phyloP scores from a whole-genome alignment of 495 filamentous ascomycete species.

The Xylaria castorea region DNA sequence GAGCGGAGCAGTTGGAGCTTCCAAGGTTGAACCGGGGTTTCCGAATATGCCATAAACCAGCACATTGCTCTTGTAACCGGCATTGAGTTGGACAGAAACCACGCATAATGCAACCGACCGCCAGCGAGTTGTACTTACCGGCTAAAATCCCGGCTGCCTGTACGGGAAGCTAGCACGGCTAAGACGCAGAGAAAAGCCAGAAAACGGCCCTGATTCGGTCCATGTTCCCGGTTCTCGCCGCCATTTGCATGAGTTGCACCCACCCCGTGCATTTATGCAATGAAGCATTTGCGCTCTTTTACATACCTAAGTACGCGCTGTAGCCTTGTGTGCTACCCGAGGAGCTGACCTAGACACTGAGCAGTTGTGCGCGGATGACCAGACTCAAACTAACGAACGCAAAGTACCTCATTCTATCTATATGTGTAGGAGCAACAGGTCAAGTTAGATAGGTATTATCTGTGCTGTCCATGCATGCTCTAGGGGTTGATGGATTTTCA shows the following conservation, averaged over 20 bases:
- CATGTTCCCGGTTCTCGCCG: slow-evolving; percentile 17
- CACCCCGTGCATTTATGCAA: slow-evolving; percentile 14
- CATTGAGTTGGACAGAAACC: not conserved
- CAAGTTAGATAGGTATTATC: not conserved
- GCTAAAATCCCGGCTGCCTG: slow-evolving; percentile 23
- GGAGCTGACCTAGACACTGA: no score
- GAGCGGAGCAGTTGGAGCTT: no score
- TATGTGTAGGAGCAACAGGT: not conserved
- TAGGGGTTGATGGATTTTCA: not conserved
- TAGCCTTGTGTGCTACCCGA: no score
- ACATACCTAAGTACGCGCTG: no score
- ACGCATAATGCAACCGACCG: slow-evolving; percentile 6
- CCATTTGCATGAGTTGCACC: slow-evolving; percentile 15
- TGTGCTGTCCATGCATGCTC: not conserved
- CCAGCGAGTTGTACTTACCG: slow-evolving; percentile 14
- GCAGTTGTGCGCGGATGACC: not conserved
- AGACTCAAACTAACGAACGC: not conserved
- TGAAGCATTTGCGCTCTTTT: slow-evolving; percentile 9
- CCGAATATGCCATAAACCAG: slow-evolving; percentile 39
- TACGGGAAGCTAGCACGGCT: slow-evolving; percentile 15
- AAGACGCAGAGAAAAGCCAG: slow-evolving; percentile 4
- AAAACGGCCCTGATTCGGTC: slow-evolving; percentile 22
- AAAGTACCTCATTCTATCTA: not conserved
- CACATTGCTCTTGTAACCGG: slow-evolving; percentile 10
- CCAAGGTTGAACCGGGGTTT: slow-evolving; percentile 33